Conservation (phyloP, 768 basidiomycete genomes). For the Mycena kentingensis region DNA sequence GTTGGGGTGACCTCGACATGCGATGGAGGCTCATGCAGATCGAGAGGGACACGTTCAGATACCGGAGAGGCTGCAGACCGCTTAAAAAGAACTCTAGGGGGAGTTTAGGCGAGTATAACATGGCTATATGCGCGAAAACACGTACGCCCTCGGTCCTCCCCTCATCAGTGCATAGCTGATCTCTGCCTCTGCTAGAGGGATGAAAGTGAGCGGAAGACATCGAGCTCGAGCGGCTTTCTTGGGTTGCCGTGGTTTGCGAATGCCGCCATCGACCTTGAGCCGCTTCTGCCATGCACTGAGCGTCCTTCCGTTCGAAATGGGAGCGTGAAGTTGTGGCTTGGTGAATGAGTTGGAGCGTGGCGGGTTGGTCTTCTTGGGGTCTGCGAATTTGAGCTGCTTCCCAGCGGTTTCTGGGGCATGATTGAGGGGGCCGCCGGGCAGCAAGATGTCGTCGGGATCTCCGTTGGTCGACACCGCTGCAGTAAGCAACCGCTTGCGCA, state of each 20-base stretch:
- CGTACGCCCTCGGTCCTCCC: conserved; percentile 1
- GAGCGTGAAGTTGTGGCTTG: neutral
- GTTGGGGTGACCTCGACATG: too few relatives aligned
- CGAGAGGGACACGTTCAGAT: neutral
- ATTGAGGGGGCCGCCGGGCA: neutral
- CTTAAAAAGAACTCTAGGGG: neutral
- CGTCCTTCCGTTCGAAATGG: conserved; percentile 1
- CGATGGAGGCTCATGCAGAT: too few relatives aligned
- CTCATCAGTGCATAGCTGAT: conserved; percentile 10
- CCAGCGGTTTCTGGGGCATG: conserved; percentile 1
- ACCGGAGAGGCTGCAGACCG: neutral
- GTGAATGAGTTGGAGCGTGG: conserved; percentile 13
- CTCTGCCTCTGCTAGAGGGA: conserved; percentile 15
- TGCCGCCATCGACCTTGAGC: conserved; percentile 4
- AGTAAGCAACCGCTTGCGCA: conserved; percentile 12
- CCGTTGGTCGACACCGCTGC: conserved; percentile 15
- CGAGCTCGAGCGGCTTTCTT: neutral
- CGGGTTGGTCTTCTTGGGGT: conserved; percentile 12
- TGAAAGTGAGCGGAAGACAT: conserved; percentile 12
- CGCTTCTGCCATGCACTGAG: conserved; percentile 14
- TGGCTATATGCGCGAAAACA: neutral
- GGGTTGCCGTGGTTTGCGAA: conserved; percentile 5
- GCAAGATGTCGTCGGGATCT: conserved; percentile 8
- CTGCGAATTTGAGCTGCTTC: conserved; percentile 16
- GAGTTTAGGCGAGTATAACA: neutral